Base-by-base conservation (phyloP, 2,329 filamentous ascomycete genomes). In the Phaeosphaeria sp. region DNA sequence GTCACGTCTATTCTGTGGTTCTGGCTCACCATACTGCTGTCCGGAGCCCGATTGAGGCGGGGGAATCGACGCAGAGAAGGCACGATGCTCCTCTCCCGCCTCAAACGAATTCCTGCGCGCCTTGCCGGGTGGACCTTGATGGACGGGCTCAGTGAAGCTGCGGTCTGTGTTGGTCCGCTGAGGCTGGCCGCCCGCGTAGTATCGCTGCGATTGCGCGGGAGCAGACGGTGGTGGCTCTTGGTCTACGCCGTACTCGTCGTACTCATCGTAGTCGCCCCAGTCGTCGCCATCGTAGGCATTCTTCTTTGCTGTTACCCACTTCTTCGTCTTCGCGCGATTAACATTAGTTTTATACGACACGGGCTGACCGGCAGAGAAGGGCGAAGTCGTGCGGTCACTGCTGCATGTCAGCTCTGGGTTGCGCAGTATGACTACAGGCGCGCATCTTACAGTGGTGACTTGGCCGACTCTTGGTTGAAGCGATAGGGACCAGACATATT, bases 211-310 rank as follows among this genome's bases (percentile, higher is more conserved):
- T 55, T 74, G 76, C n/a, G 75, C 66, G 1, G 76, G 67, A 43
- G 72, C 61, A 54, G 78, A 67, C 13, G 81, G 77, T 23, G 78
- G 77, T 36, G 78, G 74, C 46, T 79, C 77, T 46, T 79, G 77
- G 47, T 79, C 76, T 49, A 84, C 83, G 42, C 86, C 84, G 62
- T 84, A 82, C 56, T 84, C 81, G 54, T 85, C 82, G 53, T 87
- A 84, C 49, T 85, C 84, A 63, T 84, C 82, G 62, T 80, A 81
- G 44, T 87, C 90, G 36, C 92, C 94, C 93, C 94, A 97, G 72
- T 97, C 94, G 69, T 96, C 93, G 62, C 93, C 94, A 70, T 94
- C 93, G 72, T 98, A 98, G 72, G 87, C 91, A 68, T 90, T 89
- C 57, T 87, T 84, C 77, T 93, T 94, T 36, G 94, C 94, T 71